Percentiles rank a stretch among this genome's conserved stretches.
phyloP scores from a whole-genome alignment of 495 filamentous ascomycete species.

The Zalerion maritima region DNA sequence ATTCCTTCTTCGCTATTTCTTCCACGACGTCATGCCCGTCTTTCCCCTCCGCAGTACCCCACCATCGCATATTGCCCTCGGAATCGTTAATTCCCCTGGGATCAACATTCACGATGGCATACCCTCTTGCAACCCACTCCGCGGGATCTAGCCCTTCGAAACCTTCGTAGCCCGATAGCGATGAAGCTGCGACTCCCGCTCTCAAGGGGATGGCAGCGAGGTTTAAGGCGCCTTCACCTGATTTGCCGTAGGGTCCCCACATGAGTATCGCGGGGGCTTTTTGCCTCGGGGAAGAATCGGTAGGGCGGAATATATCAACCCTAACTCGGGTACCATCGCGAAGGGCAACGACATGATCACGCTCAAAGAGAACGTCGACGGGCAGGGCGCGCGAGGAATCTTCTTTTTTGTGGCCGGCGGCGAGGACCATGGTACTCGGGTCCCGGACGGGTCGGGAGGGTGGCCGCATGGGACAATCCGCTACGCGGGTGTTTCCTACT shows the following conservation, averaged over 20 bases:
- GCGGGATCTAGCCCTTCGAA: conserved; percentile 34
- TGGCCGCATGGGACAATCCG: too few species aligned
- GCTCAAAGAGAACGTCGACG: too few species aligned
- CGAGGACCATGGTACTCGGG: too few species aligned
- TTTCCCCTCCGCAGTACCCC: conserved; percentile 30
- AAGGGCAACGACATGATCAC: too few species aligned
- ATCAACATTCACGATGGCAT: conserved; percentile 31
- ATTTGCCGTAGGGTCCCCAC: conserved; percentile 26
- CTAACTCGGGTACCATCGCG: too few species aligned
- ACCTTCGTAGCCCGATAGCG: conserved; percentile 19
- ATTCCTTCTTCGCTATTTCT: conserved; percentile 21
- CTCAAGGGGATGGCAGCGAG: conserved; percentile 7
- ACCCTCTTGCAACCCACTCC: conserved; percentile 24
- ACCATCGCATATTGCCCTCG: conserved; percentile 23
- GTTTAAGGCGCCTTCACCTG: conserved; percentile 6
- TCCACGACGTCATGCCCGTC: conserved; percentile 32
- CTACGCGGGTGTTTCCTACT: too few species aligned
- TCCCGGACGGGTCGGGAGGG: too few species aligned
- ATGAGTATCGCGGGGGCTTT: conserved; percentile 21
- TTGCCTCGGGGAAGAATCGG: too few species aligned
- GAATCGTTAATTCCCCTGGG: conserved; percentile 24
- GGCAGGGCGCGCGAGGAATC: too few species aligned
- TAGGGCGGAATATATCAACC: too few species aligned
- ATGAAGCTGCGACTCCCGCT: conserved; percentile 10
- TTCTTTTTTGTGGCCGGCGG: too few species aligned